Evolutionary conservation across 1,139 yeast species (phyloP), one percentile per base, ranked within the genome.

Genomic region (Sugiyamaella xylanicola): DNA sequence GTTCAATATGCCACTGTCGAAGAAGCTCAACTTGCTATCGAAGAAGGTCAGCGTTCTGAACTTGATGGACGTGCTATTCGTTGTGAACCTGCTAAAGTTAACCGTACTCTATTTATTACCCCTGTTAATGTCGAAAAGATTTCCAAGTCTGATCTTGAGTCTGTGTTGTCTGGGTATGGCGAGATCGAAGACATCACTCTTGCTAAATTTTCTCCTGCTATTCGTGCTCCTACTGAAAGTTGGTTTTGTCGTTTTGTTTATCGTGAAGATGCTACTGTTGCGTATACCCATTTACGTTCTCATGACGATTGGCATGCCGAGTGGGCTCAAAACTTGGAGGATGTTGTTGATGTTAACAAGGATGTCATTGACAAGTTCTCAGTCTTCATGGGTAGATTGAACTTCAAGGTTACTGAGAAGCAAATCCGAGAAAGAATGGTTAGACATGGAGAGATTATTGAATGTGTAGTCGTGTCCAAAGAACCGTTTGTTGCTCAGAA

Each of bases 1-100:
- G 97, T 91, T 44, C 97, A 92, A 71, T 90, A 87, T 68, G 76
- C 83, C 13, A 83, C 76, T 55, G 95, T 87, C 59, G 75, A 74
- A 4, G 95, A 87, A 61, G 92, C 96, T 8, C 77, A 78, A 55
- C 68, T 62, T 3, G 98, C 97, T 0, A 79, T 91, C 53, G 72
- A 71, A 42, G 75, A 78, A 54, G 96, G 90, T 8, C 93, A 88
- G 63, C 85, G 86, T 53, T 77, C 89, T 3, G 68, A 76, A 4
- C 73, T 92, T 53, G 83, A 87, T 67, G 95, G 91, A 11, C 79
- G 97, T 66, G 77, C 82, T 8, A 82, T 92, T 55, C 80, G 97
- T 57, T 89, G 96, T 72, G 97, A 92, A 70, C 86, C 85, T 15
- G 98, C 98, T 1, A 85, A 87, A 65, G 97, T 91, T 46, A 92